A percentile compares a stretch with the other conserved stretches of the same genome.
These are phyloP conservation scores for Pythium aphanidermatum DNA, from an alignment of 352 stramenopile genomes.

Conservation along the genomic window DNA sequence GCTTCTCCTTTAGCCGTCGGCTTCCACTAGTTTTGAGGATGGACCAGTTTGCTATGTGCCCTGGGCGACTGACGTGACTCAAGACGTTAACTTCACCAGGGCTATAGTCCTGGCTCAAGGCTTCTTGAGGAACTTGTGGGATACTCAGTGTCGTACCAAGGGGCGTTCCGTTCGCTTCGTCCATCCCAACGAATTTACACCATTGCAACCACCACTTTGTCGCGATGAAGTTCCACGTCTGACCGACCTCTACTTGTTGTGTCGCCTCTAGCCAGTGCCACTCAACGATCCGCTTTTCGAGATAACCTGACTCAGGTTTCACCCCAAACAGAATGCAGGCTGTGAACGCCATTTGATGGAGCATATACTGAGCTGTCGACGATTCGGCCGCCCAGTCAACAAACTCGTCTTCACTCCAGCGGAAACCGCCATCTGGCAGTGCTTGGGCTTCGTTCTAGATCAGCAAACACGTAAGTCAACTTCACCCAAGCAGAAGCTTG, in stretches of 20 bases:
- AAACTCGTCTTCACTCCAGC: conserved; percentile 40
- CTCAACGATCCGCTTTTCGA: conserved; percentile 69
- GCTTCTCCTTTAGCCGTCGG: conserved; percentile 64
- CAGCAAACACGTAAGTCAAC: no score
- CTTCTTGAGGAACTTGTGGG: conserved; percentile 39
- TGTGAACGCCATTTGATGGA: conserved; percentile 69
- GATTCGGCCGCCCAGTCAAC: conserved; percentile 38
- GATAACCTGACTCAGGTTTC: conserved; percentile 52
- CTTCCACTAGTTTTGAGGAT: conserved; percentile 71
- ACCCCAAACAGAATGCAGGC: conserved; percentile 72
- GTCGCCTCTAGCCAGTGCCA: conserved; percentile 66
- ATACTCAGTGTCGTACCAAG: conserved; percentile 42
- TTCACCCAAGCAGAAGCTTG: no score
- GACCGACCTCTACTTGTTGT: conserved; percentile 32
- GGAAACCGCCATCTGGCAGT: neutral
- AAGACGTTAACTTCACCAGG: conserved; percentile 8
- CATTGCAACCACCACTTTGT: conserved; percentile 76
- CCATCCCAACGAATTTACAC: conserved; percentile 67
- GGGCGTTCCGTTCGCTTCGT: conserved; percentile 54
- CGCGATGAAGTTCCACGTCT: conserved; percentile 75
- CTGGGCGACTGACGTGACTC: conserved; percentile 33
- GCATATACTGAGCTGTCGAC: conserved; percentile 36
- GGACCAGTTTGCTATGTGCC: conserved; percentile 77
- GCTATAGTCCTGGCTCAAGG: conserved; percentile 29
- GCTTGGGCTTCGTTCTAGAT: no score